Evolutionary conservation across 2,329 filamentous ascomycete species (phyloP).

Genomic region (Trichoderma hamatum): DNA sequence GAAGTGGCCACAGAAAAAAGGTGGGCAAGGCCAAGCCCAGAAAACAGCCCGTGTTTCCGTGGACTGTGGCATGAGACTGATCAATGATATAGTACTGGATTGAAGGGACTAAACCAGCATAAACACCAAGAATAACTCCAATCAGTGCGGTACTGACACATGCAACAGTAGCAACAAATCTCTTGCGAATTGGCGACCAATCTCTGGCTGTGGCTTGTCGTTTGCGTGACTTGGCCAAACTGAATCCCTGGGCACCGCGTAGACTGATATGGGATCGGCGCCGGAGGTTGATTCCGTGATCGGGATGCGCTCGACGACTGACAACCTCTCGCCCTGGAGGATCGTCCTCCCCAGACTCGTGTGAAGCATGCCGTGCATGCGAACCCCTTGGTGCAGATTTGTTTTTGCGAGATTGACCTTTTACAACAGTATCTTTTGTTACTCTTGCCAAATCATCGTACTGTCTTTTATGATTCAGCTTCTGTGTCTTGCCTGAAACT

Average conservation of each 20-base stretch:
- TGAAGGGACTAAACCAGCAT: conserved; percentile 75
- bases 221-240: conserved; percentile 56
- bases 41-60: conserved; percentile 76
- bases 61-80: conserved; percentile 65
- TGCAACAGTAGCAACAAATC: conserved; percentile 68
- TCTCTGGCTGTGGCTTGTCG: conserved; percentile 71
- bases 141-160: conserved; percentile 74
- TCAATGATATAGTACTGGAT: conserved; percentile 79
- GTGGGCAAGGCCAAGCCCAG: conserved; percentile 71
- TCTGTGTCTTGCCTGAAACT: background rate
- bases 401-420: conserved; percentile 28
- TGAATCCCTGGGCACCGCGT: conserved; percentile 53
- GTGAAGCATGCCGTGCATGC: conserved; percentile 22
- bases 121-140: conserved; percentile 73
- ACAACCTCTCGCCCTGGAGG: conserved; percentile 35
- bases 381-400: conserved; percentile 1
- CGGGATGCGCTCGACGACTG: conserved; percentile 34
- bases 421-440: background rate
- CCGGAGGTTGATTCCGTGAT: conserved; percentile 49
- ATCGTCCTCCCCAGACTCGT: conserved; percentile 32
- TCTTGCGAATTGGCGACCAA: conserved; percentile 68
- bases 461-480: conserved; percentile 10
- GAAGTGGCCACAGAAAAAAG: conserved; percentile 72
- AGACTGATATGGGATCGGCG: conserved; percentile 59
- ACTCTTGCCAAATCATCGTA: conserved; percentile 23